phyloP scores from a whole-genome alignment of 169 alveolate genomes.

The Plasmodium reichenowi region DNA sequence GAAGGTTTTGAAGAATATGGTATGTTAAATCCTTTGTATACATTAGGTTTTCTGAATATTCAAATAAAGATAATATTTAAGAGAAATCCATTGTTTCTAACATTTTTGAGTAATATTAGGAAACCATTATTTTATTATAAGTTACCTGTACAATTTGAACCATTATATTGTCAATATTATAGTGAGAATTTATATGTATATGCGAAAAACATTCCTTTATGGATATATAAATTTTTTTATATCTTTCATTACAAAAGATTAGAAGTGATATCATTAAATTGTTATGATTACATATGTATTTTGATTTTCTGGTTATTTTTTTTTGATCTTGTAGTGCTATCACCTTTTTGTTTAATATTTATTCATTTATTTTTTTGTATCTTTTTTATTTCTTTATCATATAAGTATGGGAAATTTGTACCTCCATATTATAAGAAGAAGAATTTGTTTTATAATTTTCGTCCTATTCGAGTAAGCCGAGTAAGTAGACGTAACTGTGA shows the following conservation, averaged over 20 bases:
- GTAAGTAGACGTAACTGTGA: not conserved
- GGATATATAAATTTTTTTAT: constrained; percentile 74
- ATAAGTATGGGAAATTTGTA: constrained; percentile 32
- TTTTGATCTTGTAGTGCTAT: constrained; percentile 49
- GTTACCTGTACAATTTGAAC: constrained; percentile 81
- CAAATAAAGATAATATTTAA: constrained; percentile 77
- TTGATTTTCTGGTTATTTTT: constrained; percentile 63
- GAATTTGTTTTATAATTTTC: constrained; percentile 21
- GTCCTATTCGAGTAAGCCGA: constrained; percentile 7
- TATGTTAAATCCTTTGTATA: constrained; percentile 81
- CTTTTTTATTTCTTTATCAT: constrained; percentile 56
- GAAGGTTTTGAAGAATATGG: constrained; percentile 85
- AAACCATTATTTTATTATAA: constrained; percentile 78
- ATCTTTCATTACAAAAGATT: constrained; percentile 32
- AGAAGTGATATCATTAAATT: constrained; percentile 35
- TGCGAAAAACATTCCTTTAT: constrained; percentile 31
- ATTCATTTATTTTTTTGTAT: constrained; percentile 71
- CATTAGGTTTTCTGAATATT: constrained; percentile 81
- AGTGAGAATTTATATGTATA: constrained; percentile 55
- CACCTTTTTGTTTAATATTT: constrained; percentile 33
- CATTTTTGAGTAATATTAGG: constrained; percentile 76
- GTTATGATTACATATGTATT: constrained; percentile 50
- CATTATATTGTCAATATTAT: constrained; percentile 78
- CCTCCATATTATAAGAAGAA: not conserved
- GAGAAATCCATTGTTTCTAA: constrained; percentile 71